Evolutionary conservation across 805 yeast species (phyloP).

Genomic region (Zygosaccharomyces kombuchaensis): DNA sequence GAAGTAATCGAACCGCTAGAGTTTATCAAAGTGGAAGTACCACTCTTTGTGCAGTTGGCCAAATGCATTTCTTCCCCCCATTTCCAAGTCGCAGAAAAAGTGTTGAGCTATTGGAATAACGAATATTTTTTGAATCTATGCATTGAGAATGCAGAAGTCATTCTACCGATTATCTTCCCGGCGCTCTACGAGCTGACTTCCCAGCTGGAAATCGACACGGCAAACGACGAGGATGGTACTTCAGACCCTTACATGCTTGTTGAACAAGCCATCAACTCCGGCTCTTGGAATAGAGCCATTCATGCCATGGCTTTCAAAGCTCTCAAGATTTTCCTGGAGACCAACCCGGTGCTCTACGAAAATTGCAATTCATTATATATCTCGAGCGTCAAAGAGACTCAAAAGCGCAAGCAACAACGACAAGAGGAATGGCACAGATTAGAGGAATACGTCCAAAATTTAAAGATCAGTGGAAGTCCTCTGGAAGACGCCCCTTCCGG

Average conservation of each 20-base stretch:
- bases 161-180: slow-evolving; percentile 86
- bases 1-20: slow-evolving; percentile 94
- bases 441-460: slow-evolving; percentile 51
- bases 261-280: slow-evolving; percentile 41
- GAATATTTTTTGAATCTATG: slow-evolving; percentile 88
- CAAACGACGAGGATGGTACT: slow-evolving; percentile 27
- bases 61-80: slow-evolving; percentile 93
- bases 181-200: slow-evolving; percentile 79
- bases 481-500: not conserved
- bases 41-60: slow-evolving; percentile 88
- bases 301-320: slow-evolving; percentile 89
- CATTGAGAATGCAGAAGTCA: slow-evolving; percentile 88
- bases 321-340: slow-evolving; percentile 84
- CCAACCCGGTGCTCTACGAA: slow-evolving; percentile 85
- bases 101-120: slow-evolving; percentile 88
- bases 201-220: slow-evolving; percentile 33
- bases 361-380: slow-evolving; percentile 87
- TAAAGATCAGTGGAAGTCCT: slow-evolving; percentile 19
- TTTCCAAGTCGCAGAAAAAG: slow-evolving; percentile 96
- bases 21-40: slow-evolving; percentile 86
- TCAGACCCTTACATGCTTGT: slow-evolving; percentile 37
- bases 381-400: slow-evolving; percentile 71
- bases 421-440: slow-evolving; percentile 67
- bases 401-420: slow-evolving; percentile 55
- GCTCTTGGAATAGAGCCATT: slow-evolving; percentile 92